Conservation (phyloP, 106 monocot species). For the Acorus calamus region DNA sequence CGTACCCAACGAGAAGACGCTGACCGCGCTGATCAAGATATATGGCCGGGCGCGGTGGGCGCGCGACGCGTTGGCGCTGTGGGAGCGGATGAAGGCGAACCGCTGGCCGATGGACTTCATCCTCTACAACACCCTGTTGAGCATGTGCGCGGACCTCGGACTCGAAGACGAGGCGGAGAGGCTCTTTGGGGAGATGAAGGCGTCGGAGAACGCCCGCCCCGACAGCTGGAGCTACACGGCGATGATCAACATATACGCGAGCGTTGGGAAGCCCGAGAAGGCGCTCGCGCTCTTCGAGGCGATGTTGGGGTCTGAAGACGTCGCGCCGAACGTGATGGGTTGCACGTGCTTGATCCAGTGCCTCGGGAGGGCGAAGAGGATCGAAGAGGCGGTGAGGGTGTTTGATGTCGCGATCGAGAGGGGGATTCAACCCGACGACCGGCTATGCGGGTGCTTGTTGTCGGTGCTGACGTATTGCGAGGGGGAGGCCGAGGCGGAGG, state of each 20-base stretch:
- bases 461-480: conserved; percentile 47
- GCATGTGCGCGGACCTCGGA: conserved; percentile 86
- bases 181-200: conserved; percentile 84
- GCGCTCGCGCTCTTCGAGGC: conserved; percentile 57
- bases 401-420: conserved; percentile 35
- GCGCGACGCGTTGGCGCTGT: conserved; percentile 67
- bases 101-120: conserved; percentile 74
- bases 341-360: conserved; percentile 83
- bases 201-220: conserved; percentile 18
- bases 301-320: conserved; percentile 41
- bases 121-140: conserved; percentile 78
- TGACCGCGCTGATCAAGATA: conserved; percentile 69
- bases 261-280: conserved; percentile 46
- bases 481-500: conserved; percentile 23
- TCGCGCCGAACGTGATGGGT: conserved; percentile 70
- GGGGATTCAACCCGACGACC: conserved; percentile 64
- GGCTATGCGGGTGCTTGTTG: conserved; percentile 74
- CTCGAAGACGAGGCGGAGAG: conserved; percentile 62
- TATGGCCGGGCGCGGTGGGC: conserved; percentile 85
- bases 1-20: conserved; percentile 68
- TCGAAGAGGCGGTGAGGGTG: conserved; percentile 55
- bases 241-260: conserved; percentile 78
- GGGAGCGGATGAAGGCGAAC: conserved; percentile 68
- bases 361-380: conserved; percentile 57
- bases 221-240: conserved; percentile 86